Conservation (phyloP, 2,329 filamentous ascomycete species). For the Bretziella fagacearum region DNA sequence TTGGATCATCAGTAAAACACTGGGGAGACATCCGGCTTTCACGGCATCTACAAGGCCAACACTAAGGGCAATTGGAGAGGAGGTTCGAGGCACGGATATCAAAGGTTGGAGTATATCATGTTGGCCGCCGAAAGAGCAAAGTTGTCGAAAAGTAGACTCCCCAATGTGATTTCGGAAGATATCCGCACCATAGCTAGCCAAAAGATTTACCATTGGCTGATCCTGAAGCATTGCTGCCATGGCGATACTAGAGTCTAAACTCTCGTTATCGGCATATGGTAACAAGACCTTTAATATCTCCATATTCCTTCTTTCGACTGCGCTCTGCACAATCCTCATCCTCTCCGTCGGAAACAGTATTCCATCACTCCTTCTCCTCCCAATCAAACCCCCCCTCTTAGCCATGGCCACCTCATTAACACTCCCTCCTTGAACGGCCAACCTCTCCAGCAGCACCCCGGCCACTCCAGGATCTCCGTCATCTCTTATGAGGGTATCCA, state of each 20-base stretch:
- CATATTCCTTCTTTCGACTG: slow-evolving; percentile 31
- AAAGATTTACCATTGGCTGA: slow-evolving; percentile 27
- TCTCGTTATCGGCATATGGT: slow-evolving; percentile 33
- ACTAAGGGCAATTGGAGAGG: slow-evolving; percentile 27
- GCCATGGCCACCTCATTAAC: slow-evolving; percentile 28
- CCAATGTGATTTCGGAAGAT: slow-evolving; percentile 30
- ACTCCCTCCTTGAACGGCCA: slow-evolving; percentile 33
- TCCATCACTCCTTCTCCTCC: slow-evolving; percentile 33
- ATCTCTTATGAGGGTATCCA: slow-evolving; percentile 32
- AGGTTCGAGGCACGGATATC: slow-evolving; percentile 32
- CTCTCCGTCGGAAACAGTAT: slow-evolving; percentile 23
- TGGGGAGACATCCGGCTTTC: slow-evolving; percentile 31
- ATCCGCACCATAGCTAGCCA: slow-evolving; percentile 36
- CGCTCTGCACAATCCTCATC: slow-evolving; percentile 33
- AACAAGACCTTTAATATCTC: slow-evolving; percentile 38
- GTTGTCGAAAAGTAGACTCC: slow-evolving; percentile 35
- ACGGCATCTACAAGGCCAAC: slow-evolving; percentile 36
- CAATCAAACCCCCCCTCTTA: slow-evolving; percentile 31
- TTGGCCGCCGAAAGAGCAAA: slow-evolving; percentile 30
- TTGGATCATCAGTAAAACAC: slow-evolving; percentile 33
- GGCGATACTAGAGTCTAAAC: slow-evolving; percentile 33
- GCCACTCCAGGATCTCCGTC: slow-evolving; percentile 36
- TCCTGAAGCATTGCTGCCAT: slow-evolving; percentile 31
- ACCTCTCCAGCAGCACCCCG: slow-evolving; percentile 36
- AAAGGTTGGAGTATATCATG: slow-evolving; percentile 31